Evolutionary conservation across 306 rosid species (phyloP), one percentile per base, ranked within the genome.

Genomic region (Quillaja saponaria): DNA sequence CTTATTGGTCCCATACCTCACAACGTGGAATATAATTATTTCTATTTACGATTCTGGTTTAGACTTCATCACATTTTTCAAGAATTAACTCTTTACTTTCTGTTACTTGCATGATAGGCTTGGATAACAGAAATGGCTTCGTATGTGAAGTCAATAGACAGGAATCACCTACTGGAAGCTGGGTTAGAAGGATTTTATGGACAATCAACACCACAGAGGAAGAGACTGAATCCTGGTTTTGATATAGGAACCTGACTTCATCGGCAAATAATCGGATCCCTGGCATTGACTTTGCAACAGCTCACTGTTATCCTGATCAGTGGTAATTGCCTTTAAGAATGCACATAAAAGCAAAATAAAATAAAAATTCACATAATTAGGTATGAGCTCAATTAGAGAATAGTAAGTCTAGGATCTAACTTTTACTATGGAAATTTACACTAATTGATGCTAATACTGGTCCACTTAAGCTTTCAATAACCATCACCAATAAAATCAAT

Each of bases 161-260:
- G 90, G 69, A 88, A 86, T 34, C 97, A 88, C 83, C 74, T 91
- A 56, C 76, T 88, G 58, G 97, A 91, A 65, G 96, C 80, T 12
- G 97, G 97, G 10, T 71, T 88, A 12, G 97, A 88, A 80, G 97
- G 97, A 3, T 88, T 91, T 71, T 88, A 91, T 51, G 97, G 97
- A 18, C 85, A 77, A 28, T 79, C 92, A 17, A 81, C 91, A 1
- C 97, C 92, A 47, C 88, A 80, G 65, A 84, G 86, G 55, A 87
- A 64, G 71, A 55, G 80, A 44, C 49, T 86, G 37, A 91, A 91
- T 63, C 96, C 88, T 8, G 73, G 81, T 59, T 47, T 85, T 20
- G 58, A 88, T 19, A 75, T 82, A 9, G 97, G 96, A 17, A 85
- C 97, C 97, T 19, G 97, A 91, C 41, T 88, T 91, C 80, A 78